Evolutionary conservation across 352 stramenopile genomes (phyloP).

Genomic region (Saprolegnia parasitica): DNA sequence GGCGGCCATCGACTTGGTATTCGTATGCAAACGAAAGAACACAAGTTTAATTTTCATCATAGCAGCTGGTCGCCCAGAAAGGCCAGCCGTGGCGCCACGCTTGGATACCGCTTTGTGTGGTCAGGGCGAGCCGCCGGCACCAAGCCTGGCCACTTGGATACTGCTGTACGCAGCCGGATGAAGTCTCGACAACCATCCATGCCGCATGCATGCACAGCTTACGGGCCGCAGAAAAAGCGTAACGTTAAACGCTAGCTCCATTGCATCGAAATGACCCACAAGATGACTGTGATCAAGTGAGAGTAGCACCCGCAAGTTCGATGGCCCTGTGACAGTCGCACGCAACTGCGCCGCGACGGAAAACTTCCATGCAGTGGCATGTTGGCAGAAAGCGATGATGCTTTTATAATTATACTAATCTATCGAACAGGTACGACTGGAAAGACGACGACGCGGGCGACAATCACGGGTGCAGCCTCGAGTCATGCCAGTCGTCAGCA

Average conservation of each 20-base stretch:
- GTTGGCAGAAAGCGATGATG: not conserved
- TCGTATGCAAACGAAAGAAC: not conserved
- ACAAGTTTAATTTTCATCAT: not conserved
- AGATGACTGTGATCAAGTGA: too few relatives aligned
- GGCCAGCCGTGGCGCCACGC: not conserved
- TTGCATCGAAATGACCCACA: too few relatives aligned
- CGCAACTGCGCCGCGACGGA: not conserved
- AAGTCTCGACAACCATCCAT: too few relatives aligned
- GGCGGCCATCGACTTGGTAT: not conserved
- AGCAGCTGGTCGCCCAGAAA: not conserved
- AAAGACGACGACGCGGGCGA: too few relatives aligned
- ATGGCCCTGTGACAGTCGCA: not conserved
- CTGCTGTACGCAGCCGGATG: too few relatives aligned
- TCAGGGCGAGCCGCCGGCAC: not conserved
- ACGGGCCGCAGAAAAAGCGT: too few relatives aligned
- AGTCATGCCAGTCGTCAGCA: constrained; percentile 7
- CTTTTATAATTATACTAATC: not conserved
- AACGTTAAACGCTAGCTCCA: too few relatives aligned
- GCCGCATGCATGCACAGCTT: not conserved
- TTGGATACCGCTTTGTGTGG: not conserved
- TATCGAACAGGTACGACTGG: not conserved
- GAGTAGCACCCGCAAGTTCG: not conserved
- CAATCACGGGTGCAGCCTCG: not conserved
- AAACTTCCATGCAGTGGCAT: not conserved
- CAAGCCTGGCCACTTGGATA: too few relatives aligned